Evolutionary conservation across 805 yeast species (phyloP), one percentile per base, ranked within the genome.

Genomic region (Candida jianshihensis): DNA sequence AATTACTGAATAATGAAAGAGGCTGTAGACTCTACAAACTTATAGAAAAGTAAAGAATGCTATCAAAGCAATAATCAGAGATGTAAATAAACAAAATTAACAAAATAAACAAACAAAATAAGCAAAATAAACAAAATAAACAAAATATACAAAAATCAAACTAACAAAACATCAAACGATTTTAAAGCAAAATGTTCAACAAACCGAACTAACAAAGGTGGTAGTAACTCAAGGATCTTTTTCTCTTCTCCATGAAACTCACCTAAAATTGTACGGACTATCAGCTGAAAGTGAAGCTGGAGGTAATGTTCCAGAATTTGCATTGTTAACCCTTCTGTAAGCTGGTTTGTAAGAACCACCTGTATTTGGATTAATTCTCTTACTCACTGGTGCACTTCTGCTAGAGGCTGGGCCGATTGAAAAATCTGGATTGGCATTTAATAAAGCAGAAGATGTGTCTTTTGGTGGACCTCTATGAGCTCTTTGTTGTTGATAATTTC

Each of bases 381-480:
- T 29, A 39, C 19, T 38, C 36, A 14, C 10, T 16, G 31, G 17
- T 13, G 17, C 16, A 6, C 7, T 12, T 29, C 21, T 29, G 3
- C 17, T 9, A n/a, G 54, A 47, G 4, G 49, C 47, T 4, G 55
- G 57, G 15, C 47, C 46, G 26, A 50, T 43, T 11, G 45, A 52
- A 46, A 73, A 71, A 44, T 73, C 75, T 19, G 78, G 78, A 44
- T 71, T 73, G 35, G 64, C 62, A 28, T 64, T 60, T 36, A 74
- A 51, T 39, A 71, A 48, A 33, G 63, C 48, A 35, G 70, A 76
- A 1, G 74, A 54, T 12, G 66, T 49, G 31, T 56, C 47, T 28
- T 30, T 38, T 13, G 31, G 35, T 31, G 35, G 44, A 4, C 18
- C 24, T 30, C 27, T 26, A 13, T 16, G 31, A 25, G 22, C 22